Percentiles rank a stretch among this genome's conserved stretches.
Evolutionary conservation across 2,329 filamentous ascomycete species (phyloP).

Genomic region (Chaetothyriales sp.): DNA sequence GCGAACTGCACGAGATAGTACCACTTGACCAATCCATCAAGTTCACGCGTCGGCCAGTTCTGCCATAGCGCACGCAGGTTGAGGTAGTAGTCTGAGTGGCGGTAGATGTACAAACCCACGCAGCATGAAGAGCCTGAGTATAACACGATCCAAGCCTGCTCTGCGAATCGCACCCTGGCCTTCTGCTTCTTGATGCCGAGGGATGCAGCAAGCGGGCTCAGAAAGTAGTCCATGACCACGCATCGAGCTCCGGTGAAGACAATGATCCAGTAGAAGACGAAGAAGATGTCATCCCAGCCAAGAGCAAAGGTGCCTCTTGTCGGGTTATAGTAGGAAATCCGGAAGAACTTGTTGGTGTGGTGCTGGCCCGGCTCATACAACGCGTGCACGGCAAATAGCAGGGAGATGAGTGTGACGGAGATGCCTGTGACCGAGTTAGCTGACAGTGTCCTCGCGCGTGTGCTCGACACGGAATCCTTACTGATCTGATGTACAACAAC

Average conservation of each 20-base stretch:
- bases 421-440: slow-evolving; percentile 42
- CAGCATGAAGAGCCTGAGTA: slow-evolving; percentile 75
- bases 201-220: slow-evolving; percentile 59
- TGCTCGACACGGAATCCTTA: slow-evolving; percentile 3
- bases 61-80: slow-evolving; percentile 68
- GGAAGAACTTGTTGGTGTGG: slow-evolving; percentile 76
- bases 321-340: slow-evolving; percentile 66
- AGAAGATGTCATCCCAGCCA: slow-evolving; percentile 64
- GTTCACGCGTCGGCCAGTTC: slow-evolving; percentile 65
- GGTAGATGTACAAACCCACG: slow-evolving; percentile 71
- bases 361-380: slow-evolving; percentile 65
- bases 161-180: slow-evolving; percentile 67
- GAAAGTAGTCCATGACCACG: slow-evolving; percentile 69
- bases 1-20: slow-evolving; percentile 83
- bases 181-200: slow-evolving; percentile 61
- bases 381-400: slow-evolving; percentile 67
- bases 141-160: slow-evolving; percentile 80
- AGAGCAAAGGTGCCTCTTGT: slow-evolving; percentile 54
- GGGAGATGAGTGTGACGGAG: slow-evolving; percentile 68
- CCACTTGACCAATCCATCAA: slow-evolving; percentile 60
- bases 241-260: slow-evolving; percentile 78
- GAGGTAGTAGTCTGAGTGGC: slow-evolving; percentile 60
- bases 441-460: not conserved
- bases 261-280: slow-evolving; percentile 64
- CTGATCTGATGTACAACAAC: slow-evolving; percentile 19